Evolutionary conservation across 139 green algal genomes (phyloP).

Genomic region (Nannochloris sp.): DNA sequence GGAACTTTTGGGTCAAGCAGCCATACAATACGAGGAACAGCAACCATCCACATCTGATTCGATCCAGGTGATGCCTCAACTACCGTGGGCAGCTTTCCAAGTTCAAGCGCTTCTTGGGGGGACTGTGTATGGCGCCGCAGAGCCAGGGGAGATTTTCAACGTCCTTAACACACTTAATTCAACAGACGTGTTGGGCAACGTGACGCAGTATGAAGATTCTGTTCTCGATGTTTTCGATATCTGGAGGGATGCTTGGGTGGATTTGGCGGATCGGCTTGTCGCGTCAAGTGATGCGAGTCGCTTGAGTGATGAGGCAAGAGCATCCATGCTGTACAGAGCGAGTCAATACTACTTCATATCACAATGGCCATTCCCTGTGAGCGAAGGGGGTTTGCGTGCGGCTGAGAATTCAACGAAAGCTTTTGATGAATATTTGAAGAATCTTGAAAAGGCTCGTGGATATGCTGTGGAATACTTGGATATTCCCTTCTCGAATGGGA

Average conservation of each 20-base stretch:
- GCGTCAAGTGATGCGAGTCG: background rate
- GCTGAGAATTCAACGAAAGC: background rate
- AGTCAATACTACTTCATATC: slow-evolving; percentile 3
- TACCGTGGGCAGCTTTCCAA: background rate
- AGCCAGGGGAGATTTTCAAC: background rate
- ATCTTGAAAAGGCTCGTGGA: background rate
- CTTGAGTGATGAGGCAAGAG: background rate
- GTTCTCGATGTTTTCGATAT: background rate
- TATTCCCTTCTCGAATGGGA: slow-evolving; percentile 1
- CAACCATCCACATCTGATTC: background rate
- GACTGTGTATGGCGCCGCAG: background rate
- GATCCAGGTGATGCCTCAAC: background rate
- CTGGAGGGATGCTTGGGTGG: background rate
- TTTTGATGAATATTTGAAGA: background rate
- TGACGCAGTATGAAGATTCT: background rate
- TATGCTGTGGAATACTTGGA: background rate
- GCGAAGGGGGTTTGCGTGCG: background rate
- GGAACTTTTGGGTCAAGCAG: background rate
- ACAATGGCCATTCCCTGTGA: slow-evolving; percentile 3
- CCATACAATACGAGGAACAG: background rate
- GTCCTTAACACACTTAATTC: background rate
- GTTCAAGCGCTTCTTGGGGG: background rate
- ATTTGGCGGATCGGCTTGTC: background rate
- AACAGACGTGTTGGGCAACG: background rate
- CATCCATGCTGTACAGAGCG: background rate